These are phyloP conservation scores for Galeopsis tetrahit DNA, from an alignment of 257 asterid species.

Conservation along the genomic window DNA sequence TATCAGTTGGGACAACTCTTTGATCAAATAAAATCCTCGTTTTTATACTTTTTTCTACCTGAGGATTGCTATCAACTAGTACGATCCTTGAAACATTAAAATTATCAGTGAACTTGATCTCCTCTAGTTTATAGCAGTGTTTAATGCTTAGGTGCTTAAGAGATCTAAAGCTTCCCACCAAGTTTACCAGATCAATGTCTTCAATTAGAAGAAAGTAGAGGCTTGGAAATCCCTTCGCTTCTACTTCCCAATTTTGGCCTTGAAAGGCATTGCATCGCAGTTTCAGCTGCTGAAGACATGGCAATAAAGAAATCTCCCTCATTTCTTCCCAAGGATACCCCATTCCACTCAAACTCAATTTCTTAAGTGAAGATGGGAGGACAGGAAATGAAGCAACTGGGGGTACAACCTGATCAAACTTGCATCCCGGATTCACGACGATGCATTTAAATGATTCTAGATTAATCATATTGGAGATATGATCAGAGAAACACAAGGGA, in stretches of 20 bases:
- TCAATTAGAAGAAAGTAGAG: background rate
- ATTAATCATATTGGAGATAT: too few species aligned
- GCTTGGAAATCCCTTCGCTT: background rate
- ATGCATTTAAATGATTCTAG: too few species aligned
- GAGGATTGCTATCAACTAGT: slow-evolving; percentile 4
- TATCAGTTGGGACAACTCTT: too few species aligned
- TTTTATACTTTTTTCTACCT: background rate
- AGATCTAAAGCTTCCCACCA: background rate
- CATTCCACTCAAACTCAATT: background rate
- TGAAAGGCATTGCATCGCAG: background rate
- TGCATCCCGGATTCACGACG: too few species aligned
- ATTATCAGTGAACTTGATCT: background rate
- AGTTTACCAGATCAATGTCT: background rate
- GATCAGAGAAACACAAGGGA: too few species aligned
- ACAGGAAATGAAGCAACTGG: too few species aligned
- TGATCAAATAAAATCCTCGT: too few species aligned
- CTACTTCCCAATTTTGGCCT: background rate
- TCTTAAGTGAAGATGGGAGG: too few species aligned
- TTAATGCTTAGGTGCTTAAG: background rate
- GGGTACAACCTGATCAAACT: too few species aligned
- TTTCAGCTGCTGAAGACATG: background rate
- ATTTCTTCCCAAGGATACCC: background rate
- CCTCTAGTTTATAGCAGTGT: background rate
- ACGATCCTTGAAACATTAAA: background rate
- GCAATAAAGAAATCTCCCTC: background rate